Evolutionary conservation across 2,329 filamentous ascomycete species (phyloP), one percentile per base, ranked within the genome.

Genomic region (Verticillium longisporum): DNA sequence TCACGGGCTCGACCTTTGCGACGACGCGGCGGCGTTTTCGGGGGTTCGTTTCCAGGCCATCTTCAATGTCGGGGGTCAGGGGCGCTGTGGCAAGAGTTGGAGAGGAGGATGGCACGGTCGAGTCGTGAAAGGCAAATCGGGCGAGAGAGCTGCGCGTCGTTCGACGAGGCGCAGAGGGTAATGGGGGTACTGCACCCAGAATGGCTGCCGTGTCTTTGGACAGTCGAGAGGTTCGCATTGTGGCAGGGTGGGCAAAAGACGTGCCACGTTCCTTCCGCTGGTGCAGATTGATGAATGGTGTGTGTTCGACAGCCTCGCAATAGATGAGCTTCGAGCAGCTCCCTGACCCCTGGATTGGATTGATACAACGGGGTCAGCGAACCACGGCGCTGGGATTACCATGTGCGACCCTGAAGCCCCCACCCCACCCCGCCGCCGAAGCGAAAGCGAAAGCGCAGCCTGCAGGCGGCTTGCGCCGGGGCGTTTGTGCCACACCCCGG

Each of bases 201-300:
- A 86, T 71, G 64, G 80, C 84, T 9, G 83, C 74, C 1, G 85
- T 83, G 36, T 88, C 84, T 67, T 79, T 78, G 10, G 85, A 85
- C 60, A 85, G 73, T 53, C 80, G 77, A 9, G 85, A 87, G 5
- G 83, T 82, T 45, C 81, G 77, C 84, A 87, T 87, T 33, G 15
- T 41, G 21, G 10, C 5, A 11, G 31, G 9, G 10, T 15, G 34
- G 32, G 14, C 54, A 10, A 10, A 14, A 32, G 11, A 6, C 32
- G 7, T 21, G 55, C n/a, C 32, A 13, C 9, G 7, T 50, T 10
- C 13, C 36, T 34, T 26, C 26, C 26, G 4, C 9, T 56, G 55
- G 55, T 34, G 15, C 9, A n/a, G n/a, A 56, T 26, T 26, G 21
- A 34, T 56, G 14, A 34, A 31, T 18, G n/a, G 32, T 36, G 13